Percentiles rank a stretch among this genome's conserved stretches.
phyloP scores from a whole-genome alignment of 441 rosid genomes.

The Pelargonium citronellum region DNA sequence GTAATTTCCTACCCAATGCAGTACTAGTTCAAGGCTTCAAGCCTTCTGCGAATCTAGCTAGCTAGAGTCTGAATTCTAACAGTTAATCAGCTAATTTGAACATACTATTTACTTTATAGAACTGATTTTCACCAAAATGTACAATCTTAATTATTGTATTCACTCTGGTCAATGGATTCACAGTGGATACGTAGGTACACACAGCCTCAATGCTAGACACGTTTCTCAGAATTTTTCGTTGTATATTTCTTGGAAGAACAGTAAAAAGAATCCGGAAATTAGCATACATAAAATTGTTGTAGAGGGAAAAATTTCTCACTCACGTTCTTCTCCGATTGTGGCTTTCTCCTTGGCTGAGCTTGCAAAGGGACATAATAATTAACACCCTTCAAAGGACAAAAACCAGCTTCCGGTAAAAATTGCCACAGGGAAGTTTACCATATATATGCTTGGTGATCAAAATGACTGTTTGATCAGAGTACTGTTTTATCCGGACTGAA shows the following conservation, averaged over 20 bases:
- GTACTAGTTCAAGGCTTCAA: not conserved
- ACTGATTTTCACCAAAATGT: not conserved
- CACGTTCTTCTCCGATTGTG: not conserved
- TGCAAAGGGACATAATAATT: not conserved
- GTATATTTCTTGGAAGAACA: not conserved
- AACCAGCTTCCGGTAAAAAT: not conserved
- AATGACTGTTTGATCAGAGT: not conserved
- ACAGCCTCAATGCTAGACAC: not conserved
- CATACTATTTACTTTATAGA: not conserved
- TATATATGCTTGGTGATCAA: not conserved
- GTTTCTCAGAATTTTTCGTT: not conserved
- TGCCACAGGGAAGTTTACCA: not conserved
- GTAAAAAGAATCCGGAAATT: not conserved
- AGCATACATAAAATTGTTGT: slow-evolving; percentile 3
- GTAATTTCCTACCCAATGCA: not conserved
- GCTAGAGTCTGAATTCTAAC: not conserved
- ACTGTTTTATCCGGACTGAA: not conserved
- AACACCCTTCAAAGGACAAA: not conserved
- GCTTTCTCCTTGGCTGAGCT: not conserved
- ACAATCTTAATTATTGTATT: not conserved
- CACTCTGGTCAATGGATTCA: not conserved
- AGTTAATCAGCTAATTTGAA: not conserved
- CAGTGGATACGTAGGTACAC: not conserved
- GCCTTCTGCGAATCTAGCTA: not conserved
- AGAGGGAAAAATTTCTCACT: not conserved